phyloP scores from a whole-genome alignment of 495 filamentous ascomycete species.

The Entonaema liquescens region DNA sequence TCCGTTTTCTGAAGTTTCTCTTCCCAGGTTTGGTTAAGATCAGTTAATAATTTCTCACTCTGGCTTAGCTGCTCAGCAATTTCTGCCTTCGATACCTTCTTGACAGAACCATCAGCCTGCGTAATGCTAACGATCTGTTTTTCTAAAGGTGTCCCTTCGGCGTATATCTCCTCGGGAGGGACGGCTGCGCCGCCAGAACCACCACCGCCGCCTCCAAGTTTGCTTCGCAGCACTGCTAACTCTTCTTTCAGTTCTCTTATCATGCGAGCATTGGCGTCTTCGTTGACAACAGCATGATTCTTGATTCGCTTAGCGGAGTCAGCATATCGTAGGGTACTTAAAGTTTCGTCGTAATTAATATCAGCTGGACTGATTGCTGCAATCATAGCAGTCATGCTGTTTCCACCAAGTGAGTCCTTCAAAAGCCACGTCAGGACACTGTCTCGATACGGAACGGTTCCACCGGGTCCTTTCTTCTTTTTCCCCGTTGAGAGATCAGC shows the following conservation, averaged over 20 bases:
- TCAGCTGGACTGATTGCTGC: constrained; percentile 97
- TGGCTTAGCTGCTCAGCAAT: constrained; percentile 96
- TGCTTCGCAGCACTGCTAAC: constrained; percentile 82
- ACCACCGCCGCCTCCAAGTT: constrained; percentile 75
- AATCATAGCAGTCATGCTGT: constrained; percentile 99
- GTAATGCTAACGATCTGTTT: constrained; percentile 97
- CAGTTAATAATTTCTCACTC: constrained; percentile 93
- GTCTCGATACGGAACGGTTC: constrained; percentile 96
- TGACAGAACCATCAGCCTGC: constrained; percentile 82
- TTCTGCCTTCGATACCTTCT: constrained; percentile 97
- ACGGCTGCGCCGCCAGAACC: constrained; percentile 56
- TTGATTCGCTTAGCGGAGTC: constrained; percentile 99
- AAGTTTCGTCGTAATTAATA: constrained; percentile 98
- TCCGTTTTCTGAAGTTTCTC: constrained; percentile 95
- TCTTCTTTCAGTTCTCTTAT: constrained; percentile 98
- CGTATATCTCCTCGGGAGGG: constrained; percentile 79
- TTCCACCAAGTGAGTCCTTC: constrained; percentile 97
- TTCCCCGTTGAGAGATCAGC: constrained; percentile 90
- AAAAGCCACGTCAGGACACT: constrained; percentile 95
- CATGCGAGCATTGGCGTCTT: constrained; percentile 98
- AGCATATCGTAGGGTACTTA: constrained; percentile 94
- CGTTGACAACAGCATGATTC: constrained; percentile 99
- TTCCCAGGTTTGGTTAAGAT: constrained; percentile 99
- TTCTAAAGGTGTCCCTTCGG: constrained; percentile 89
- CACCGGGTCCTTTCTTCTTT: constrained; percentile 74